Base-by-base conservation (phyloP, 768 basidiomycete genomes). In the Tylopilus vinaceipallidus region DNA sequence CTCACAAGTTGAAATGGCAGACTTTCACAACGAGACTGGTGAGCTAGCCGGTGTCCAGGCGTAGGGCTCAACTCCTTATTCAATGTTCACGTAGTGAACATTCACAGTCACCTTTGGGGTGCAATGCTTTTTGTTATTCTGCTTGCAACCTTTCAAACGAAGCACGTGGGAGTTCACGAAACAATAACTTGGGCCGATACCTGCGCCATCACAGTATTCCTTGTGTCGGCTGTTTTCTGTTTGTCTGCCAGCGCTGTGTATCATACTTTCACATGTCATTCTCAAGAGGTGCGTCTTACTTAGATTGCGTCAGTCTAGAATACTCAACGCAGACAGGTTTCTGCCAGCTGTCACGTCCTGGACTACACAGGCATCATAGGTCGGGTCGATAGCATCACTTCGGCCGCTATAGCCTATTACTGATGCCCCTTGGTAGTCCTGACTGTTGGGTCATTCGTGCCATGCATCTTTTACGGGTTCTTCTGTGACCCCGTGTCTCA, bases 281-380 rank as follows among this genome's bases (percentile, higher is more conserved):
- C 90, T 4, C 64, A 79, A 61, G 67, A 75, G 69, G 86, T 91
- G 61, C 57, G 77, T 49, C 23, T 50, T 26, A 23, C 9, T 40
- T 24, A 14, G 33, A 32, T n/a, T 10, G 19, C 29, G 17, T 16
- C 17, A 30, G 23, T 12, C 49, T 42, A 22, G 29, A 33, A 22
- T 29, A 11, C 26, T 54, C 12, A 51, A n/a, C 19, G n/a, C 27
- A 47, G 50, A 45, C 52, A 88, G 86, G 78, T 86, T 36, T 72
- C 80, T 24, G 66, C 74, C 32, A 70, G 70, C 44, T 91, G 82
- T 62, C 80, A 87, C 63, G 75, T 78, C 14, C 69, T 86, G 38
- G 90, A 88, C 68, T 88, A 94, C 66, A 71, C 87, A 24, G 93
- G 93, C 11, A 95, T 95, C 55, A 78, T 85, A 54, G 70, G 79